Percentiles rank a stretch among this genome's conserved stretches.
These are phyloP conservation scores for Sarcodon sp. DNA, from an alignment of 768 basidiomycete species.

Conservation along the genomic window DNA sequence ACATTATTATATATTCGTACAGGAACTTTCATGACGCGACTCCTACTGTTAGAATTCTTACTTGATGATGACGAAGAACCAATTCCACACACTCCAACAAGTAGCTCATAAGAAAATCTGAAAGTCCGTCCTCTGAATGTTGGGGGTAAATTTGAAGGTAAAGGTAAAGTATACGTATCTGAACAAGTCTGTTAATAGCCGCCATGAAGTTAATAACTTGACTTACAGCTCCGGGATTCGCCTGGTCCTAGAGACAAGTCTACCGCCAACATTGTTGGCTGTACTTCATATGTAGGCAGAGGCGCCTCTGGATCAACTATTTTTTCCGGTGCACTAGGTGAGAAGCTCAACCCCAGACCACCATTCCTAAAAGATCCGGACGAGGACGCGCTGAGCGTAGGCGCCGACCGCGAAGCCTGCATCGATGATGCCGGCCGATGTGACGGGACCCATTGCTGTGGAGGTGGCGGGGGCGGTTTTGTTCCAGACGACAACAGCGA, in stretches of 20 bases:
- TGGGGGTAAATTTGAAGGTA: slow-evolving; percentile 80
- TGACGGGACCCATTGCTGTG: slow-evolving; percentile 6
- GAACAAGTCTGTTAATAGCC: slow-evolving; percentile 2
- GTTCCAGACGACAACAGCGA: neutral
- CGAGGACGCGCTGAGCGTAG: slow-evolving; percentile 1
- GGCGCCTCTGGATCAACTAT: slow-evolving; percentile 49
- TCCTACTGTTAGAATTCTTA: slow-evolving; percentile 35
- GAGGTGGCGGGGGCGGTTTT: slow-evolving; percentile 3
- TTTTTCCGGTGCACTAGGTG: slow-evolving; percentile 16
- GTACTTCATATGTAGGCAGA: slow-evolving; percentile 77
- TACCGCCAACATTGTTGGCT: slow-evolving; percentile 81
- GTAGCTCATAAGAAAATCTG: slow-evolving; percentile 79
- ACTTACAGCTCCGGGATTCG: slow-evolving; percentile 73
- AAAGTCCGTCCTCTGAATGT: slow-evolving; percentile 80
- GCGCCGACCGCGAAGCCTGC: slow-evolving; percentile 3
- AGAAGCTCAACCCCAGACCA: slow-evolving; percentile 19
- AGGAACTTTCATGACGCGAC: slow-evolving; percentile 82
- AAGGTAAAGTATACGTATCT: slow-evolving; percentile 71
- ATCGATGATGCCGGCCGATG: slow-evolving; percentile 8
- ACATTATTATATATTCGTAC: slow-evolving; percentile 87
- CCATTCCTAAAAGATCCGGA: slow-evolving; percentile 6
- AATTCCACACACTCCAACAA: slow-evolving; percentile 78
- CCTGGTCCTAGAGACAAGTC: slow-evolving; percentile 77
- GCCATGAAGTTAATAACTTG: neutral
- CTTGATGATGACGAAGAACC: slow-evolving; percentile 7